Conservation (phyloP, 164 flowering plant species). For the Stephania yunnanensis region DNA sequence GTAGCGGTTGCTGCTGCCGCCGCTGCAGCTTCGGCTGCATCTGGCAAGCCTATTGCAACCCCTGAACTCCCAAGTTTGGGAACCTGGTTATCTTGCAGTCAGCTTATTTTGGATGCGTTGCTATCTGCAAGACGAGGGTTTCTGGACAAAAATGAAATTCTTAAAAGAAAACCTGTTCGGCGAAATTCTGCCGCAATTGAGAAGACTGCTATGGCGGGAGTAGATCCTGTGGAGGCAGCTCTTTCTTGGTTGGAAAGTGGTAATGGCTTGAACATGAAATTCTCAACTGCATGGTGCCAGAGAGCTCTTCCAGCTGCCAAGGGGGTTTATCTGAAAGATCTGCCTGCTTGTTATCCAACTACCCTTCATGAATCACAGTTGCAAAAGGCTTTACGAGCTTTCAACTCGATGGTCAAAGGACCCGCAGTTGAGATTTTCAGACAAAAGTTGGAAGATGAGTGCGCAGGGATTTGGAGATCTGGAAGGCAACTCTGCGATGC, state of each 20-base stretch:
- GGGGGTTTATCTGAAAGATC: constrained; percentile 62
- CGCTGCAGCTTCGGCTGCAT: constrained; percentile 67
- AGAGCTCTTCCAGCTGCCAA: constrained; percentile 71
- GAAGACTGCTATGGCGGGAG: constrained; percentile 24
- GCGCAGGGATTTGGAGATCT: constrained; percentile 69
- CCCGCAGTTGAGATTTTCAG: constrained; percentile 53
- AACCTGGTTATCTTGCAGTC: constrained; percentile 63
- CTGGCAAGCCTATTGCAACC: constrained; percentile 47
- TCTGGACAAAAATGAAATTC: constrained; percentile 35
- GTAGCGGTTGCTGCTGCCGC: constrained; percentile 92
- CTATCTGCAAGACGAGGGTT: constrained; percentile 40
- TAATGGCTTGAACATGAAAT: constrained; percentile 54
- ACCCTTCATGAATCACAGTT: constrained; percentile 58
- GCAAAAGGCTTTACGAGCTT: constrained; percentile 61
- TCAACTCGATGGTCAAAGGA: constrained; percentile 78
- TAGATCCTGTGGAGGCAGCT: constrained; percentile 49
- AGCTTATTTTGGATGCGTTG: constrained; percentile 45
- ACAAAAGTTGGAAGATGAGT: constrained; percentile 67
- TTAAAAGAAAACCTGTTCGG: constrained; percentile 32
- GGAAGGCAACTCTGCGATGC: constrained; percentile 96
- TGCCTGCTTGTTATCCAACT: constrained; percentile 81
- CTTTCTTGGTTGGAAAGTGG: constrained; percentile 59
- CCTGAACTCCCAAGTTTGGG: constrained; percentile 80
- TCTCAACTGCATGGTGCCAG: constrained; percentile 80
- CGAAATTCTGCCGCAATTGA: constrained; percentile 30